Evolutionary conservation across 257 asterid genomes (phyloP).

Genomic region (Solanum phureja): DNA sequence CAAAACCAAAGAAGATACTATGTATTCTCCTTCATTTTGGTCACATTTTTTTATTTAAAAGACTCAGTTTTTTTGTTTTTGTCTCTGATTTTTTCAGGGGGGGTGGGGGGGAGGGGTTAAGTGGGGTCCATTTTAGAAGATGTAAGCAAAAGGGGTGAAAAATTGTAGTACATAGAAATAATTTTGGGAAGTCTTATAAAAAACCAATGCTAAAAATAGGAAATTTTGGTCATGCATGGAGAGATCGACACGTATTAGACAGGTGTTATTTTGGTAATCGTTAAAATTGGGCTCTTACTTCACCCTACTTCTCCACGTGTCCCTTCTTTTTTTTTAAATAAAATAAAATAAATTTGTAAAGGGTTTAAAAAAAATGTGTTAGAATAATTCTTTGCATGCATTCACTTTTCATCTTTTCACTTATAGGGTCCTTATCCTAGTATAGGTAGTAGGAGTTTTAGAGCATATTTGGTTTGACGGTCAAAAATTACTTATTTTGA

Average conservation of each 20-base stretch:
- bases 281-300: not conserved
- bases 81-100: not conserved
- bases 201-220: not conserved
- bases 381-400: not conserved
- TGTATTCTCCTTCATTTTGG: not conserved
- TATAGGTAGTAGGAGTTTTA: not conserved
- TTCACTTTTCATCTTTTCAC: not conserved
- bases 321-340: not conserved
- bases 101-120: too few relatives aligned
- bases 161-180: not conserved
- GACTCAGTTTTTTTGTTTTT: not conserved
- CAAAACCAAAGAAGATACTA: not conserved
- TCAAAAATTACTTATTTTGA: too few relatives aligned
- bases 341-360: too few relatives aligned
- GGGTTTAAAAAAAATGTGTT: not conserved
- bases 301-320: slow-evolving; percentile 34
- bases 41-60: not conserved
- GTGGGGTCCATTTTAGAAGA: not conserved
- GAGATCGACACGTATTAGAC: slow-evolving; percentile 41
- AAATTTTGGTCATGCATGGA: not conserved
- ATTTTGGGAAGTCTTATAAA: not conserved
- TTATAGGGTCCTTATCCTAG: not conserved
- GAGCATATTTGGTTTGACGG: not conserved
- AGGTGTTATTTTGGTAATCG: slow-evolving; percentile 21
- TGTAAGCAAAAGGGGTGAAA: not conserved